Conservation (phyloP, 257 asterid species). For the Ilex asprella region DNA sequence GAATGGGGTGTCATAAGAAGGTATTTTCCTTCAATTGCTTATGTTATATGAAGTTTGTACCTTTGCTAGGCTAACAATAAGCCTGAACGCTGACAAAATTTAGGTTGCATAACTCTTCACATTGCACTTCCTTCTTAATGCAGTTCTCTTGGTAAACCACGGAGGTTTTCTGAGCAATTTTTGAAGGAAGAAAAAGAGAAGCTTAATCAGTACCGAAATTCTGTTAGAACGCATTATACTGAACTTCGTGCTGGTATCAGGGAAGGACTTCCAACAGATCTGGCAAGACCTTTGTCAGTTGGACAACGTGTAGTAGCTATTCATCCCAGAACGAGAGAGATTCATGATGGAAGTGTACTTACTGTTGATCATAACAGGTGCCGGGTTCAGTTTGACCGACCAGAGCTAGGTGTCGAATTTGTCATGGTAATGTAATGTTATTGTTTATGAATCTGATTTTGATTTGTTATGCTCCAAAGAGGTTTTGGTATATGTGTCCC, state of each 20-base stretch:
- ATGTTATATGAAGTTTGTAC: neutral
- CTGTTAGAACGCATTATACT: constrained; percentile 79
- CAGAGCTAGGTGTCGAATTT: constrained; percentile 90
- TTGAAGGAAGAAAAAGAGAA: constrained; percentile 95
- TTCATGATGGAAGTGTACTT: constrained; percentile 85
- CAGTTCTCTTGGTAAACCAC: constrained; percentile 96
- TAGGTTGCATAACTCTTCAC: neutral
- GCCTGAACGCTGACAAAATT: neutral
- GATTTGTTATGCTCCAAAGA: too few species aligned
- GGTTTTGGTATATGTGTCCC: too few species aligned
- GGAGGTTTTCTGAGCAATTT: constrained; percentile 87
- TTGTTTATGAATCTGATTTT: too few species aligned
- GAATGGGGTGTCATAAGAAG: constrained; percentile 96
- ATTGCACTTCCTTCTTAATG: constrained; percentile 11
- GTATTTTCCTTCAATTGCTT: constrained; percentile 25
- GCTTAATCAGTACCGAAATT: constrained; percentile 79
- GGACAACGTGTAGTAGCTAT: constrained; percentile 93
- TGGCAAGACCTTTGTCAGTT: constrained; percentile 85
- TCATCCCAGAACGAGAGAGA: constrained; percentile 90
- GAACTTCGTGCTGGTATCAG: constrained; percentile 82
- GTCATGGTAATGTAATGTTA: constrained; percentile 52
- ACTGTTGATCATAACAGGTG: constrained; percentile 87
- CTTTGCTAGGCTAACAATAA: constrained; percentile 1
- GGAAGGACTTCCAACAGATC: constrained; percentile 88
- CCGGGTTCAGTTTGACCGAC: constrained; percentile 85